phyloP scores from a whole-genome alignment of 805 yeast species.

The Scheffersomyces coipomensis region DNA sequence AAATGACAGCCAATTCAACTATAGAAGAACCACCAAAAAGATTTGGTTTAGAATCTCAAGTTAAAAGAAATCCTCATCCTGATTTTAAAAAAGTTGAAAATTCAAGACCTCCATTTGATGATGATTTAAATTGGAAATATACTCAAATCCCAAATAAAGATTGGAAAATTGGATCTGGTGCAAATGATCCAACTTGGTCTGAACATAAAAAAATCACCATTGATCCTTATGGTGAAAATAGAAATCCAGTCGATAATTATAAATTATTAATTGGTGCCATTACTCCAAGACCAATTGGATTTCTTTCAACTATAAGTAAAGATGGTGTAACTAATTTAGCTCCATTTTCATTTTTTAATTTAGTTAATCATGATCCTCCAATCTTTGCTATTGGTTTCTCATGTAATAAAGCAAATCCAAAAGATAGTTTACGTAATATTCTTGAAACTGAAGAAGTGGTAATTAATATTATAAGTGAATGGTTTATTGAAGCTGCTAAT shows the following conservation, averaged over 20 bases:
- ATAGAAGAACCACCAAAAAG: constrained; percentile 6
- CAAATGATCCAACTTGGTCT: constrained; percentile 44
- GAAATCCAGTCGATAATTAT: constrained; percentile 47
- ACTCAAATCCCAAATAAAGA: constrained; percentile 23
- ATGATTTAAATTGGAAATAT: constrained; percentile 4
- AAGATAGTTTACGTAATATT: constrained; percentile 52
- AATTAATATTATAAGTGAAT: constrained; percentile 57
- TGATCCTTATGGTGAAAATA: constrained; percentile 46
- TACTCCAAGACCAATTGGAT: constrained; percentile 62
- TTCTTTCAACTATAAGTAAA: constrained; percentile 46
- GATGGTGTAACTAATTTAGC: constrained; percentile 51
- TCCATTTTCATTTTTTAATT: constrained; percentile 57
- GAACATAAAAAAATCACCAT: constrained; percentile 42
- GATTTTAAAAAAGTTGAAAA: constrained; percentile 12
- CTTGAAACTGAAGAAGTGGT: constrained; percentile 53
- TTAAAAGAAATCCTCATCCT: constrained; percentile 14
- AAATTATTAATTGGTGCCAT: constrained; percentile 50
- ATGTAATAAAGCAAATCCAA: constrained; percentile 32
- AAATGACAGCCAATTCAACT: no score
- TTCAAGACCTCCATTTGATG: constrained; percentile 9
- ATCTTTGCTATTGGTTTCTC: constrained; percentile 51
- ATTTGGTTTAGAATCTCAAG: constrained; percentile 9
- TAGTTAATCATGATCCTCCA: constrained; percentile 56
- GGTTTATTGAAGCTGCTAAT: constrained; percentile 67
- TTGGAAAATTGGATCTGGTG: constrained; percentile 52